Percentiles rank a stretch among this genome's conserved stretches.
These are phyloP conservation scores for Capsella rubella DNA, from an alignment of 441 rosid species.

Conservation along the genomic window DNA sequence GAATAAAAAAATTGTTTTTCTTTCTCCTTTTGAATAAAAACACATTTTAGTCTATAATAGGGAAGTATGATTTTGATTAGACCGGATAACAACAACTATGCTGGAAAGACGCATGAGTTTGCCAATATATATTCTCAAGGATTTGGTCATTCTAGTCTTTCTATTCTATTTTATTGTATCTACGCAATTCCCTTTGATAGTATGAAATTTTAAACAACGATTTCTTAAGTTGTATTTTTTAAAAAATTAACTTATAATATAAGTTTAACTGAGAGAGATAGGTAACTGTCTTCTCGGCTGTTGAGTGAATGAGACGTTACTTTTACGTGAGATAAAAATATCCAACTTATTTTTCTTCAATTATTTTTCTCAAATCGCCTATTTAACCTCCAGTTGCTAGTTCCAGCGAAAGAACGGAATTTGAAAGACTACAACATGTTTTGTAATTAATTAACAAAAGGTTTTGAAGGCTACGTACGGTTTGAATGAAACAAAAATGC, in stretches of 20 bases:
- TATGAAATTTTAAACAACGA: too few species aligned
- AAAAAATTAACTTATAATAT: not conserved
- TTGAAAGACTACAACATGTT: not conserved
- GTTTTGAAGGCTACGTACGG: not conserved
- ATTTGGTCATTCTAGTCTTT: not conserved
- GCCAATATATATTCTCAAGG: not conserved
- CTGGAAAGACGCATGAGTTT: slow-evolving; percentile 32
- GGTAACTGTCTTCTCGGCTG: slow-evolving; percentile 47
- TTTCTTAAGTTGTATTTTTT: too few species aligned
- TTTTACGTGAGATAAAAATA: slow-evolving; percentile 15
- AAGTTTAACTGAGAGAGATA: slow-evolving; percentile 28
- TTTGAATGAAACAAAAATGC: not conserved
- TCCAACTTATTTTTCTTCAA: not conserved
- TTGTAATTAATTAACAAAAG: not conserved
- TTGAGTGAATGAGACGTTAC: slow-evolving; percentile 52
- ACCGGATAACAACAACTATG: slow-evolving; percentile 17
- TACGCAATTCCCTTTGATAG: not conserved
- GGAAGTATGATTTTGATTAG: slow-evolving; percentile 29
- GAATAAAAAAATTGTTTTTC: not conserved
- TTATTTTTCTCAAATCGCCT: not conserved
- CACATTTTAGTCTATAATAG: not conserved
- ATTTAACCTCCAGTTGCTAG: slow-evolving; percentile 2
- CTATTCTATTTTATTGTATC: not conserved
- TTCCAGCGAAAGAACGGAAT: slow-evolving; percentile 5
- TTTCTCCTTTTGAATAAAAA: not conserved